Evolutionary conservation across 1,139 yeast genomes (phyloP).

Genomic region (Nakaseomyces glabratus): DNA sequence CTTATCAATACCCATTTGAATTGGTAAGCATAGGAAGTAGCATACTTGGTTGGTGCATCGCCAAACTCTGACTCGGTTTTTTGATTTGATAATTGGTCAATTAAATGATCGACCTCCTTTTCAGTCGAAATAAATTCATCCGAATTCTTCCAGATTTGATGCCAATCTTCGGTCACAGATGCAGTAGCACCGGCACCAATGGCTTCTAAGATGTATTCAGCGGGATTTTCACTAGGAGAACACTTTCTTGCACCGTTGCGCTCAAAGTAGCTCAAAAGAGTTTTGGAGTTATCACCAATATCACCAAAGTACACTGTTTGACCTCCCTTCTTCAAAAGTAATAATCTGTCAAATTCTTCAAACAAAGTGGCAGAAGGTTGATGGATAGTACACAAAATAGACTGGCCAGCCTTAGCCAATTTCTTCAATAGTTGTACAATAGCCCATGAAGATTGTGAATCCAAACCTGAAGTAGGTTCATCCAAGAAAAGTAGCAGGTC

Average conservation of each 20-base stretch:
- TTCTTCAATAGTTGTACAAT: constrained; percentile 36
- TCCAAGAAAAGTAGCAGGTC: constrained; percentile 37
- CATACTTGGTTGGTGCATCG: constrained; percentile 27
- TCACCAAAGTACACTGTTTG: constrained; percentile 55
- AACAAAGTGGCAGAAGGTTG: constrained; percentile 48
- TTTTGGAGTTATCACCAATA: constrained; percentile 43
- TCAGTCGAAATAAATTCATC: constrained; percentile 28
- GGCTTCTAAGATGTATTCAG: constrained; percentile 51
- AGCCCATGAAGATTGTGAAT: constrained; percentile 44
- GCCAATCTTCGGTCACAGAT: constrained; percentile 39
- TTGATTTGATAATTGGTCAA: constrained; percentile 15
- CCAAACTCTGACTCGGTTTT: constrained; percentile 10
- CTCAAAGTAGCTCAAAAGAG: constrained; percentile 44
- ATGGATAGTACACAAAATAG: constrained; percentile 31
- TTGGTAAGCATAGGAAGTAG: constrained; percentile 36
- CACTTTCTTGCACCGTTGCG: constrained; percentile 47
- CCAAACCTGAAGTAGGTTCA: constrained; percentile 42
- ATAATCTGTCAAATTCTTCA: constrained; percentile 40
- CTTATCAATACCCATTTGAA: constrained; percentile 33
- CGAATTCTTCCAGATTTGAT: constrained; percentile 40
- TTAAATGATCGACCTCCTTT: constrained; percentile 25
- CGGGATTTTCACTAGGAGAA: constrained; percentile 43
- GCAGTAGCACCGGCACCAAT: constrained; percentile 58
- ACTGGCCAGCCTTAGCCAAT: constrained; percentile 40
- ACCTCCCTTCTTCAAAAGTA: constrained; percentile 42